phyloP scores from a whole-genome alignment of 345 rosid genomes.

The Sisymbrium altissimum region DNA sequence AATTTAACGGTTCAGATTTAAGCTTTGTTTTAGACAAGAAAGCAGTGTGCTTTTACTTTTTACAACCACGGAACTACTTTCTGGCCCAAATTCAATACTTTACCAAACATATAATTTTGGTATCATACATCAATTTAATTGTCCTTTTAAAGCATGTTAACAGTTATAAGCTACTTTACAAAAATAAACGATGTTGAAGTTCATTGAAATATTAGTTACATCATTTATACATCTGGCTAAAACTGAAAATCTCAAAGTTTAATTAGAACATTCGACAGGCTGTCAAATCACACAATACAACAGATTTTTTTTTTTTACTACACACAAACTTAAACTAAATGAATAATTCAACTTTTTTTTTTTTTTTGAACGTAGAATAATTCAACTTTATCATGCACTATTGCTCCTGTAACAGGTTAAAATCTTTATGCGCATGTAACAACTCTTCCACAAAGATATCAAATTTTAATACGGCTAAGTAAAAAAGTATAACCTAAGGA shows the following conservation, averaged over 20 bases:
- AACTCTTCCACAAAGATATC: neutral
- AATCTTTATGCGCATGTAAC: neutral
- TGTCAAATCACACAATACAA: too few species aligned
- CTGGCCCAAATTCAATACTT: constrained; percentile 19
- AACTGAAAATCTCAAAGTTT: too few species aligned
- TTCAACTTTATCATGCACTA: too few species aligned
- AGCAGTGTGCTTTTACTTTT: constrained; percentile 5
- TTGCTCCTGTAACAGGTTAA: neutral
- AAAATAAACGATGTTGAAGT: too few species aligned
- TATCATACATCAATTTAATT: neutral
- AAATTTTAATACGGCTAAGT: neutral
- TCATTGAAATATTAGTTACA: too few species aligned
- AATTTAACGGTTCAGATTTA: constrained; percentile 7
- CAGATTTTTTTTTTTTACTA: too few species aligned
- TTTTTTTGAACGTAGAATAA: too few species aligned
- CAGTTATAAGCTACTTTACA: neutral
- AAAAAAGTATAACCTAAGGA: neutral
- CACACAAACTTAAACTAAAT: too few species aligned
- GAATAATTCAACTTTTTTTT: too few species aligned
- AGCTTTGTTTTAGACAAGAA: neutral
- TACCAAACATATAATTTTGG: constrained; percentile 23
- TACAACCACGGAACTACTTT: neutral
- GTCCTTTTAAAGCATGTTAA: neutral
- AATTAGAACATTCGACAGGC: too few species aligned
- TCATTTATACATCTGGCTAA: too few species aligned